Base-by-base conservation (phyloP, 148 eudicot genomes). In the Silene uniflora region DNA sequence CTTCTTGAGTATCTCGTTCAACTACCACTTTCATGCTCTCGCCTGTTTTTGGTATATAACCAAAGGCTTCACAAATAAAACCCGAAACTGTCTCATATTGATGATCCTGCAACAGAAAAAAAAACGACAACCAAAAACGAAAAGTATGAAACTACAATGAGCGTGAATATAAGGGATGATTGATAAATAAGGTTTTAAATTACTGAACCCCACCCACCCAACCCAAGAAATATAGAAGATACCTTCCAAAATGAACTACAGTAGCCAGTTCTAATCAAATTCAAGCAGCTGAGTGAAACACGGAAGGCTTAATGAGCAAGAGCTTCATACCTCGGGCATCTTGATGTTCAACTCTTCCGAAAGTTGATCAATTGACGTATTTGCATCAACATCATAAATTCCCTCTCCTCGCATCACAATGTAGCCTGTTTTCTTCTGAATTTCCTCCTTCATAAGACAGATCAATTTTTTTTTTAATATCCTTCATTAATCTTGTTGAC, bases 21-120 rank as follows among this genome's bases (percentile, higher is more conserved):
- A 95, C 89, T 46, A 88, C 83, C 69, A 95, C 89, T 84, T 87
- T 90, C 60, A 88, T 88, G 76, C 91, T 90, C 81, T 95, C 98
- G 47, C 98, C 98, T 12, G 98, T 90, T 78, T 88, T 90, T 29
- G 98, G 98, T 73, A 95, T 95, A 78, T 90, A 89, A 78, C 98
- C 98, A 83, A 95, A 95, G 69, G 93, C 93, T 76, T 95, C 97
- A 76, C 98, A 95, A 18, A 95, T 78, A 79, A 92, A 95, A 59
- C 98, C 98, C 6, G 98, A 95, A 62, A 95, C 98, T 21, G 98
- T 95, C 86, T 95, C 98, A 75, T 92, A 95, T 75, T 95, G 98
- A 86, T 89, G 92, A 76, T 74, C 93, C 97, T 95, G 89, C 70
- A 63, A 78, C 12, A 76, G 19, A 58, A 19, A 12, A 46, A 6